These are phyloP conservation scores for Xylaria multiplex DNA, from an alignment of 2,329 filamentous ascomycete species.

Conservation along the genomic window DNA sequence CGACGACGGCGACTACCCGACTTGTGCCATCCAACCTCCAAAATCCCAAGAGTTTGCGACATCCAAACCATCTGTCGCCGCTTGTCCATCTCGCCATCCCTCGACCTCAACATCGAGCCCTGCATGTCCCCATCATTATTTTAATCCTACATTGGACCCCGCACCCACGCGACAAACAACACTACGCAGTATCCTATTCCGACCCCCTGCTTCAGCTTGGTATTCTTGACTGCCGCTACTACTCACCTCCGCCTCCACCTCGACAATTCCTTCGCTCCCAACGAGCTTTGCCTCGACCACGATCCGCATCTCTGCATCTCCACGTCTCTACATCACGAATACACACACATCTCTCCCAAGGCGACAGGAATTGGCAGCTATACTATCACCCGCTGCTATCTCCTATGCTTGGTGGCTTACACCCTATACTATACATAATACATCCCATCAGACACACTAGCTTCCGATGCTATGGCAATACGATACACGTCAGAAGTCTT, in stretches of 20 bases:
- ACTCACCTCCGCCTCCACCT: constrained; percentile 11
- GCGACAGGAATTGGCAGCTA: neutral
- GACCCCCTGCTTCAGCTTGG: constrained; percentile 8
- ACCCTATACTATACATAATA: constrained; percentile 25
- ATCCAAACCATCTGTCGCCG: neutral
- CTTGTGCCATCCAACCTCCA: neutral
- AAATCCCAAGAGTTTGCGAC: constrained; percentile 13
- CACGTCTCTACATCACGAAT: neutral
- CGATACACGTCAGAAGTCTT: constrained; percentile 83
- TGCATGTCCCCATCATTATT: neutral
- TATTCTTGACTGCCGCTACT: constrained; percentile 18
- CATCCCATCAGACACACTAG: constrained; percentile 25
- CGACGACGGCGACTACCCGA: constrained; percentile 1
- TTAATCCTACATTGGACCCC: constrained; percentile 20
- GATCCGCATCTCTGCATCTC: neutral
- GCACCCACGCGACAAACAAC: constrained; percentile 27
- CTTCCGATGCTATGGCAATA: constrained; percentile 58
- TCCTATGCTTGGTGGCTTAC: constrained; percentile 20
- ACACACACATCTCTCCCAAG: neutral
- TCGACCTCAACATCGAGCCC: constrained; percentile 8
- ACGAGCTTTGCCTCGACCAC: constrained; percentile 16
- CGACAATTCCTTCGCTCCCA: constrained; percentile 8
- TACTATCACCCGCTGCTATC: neutral
- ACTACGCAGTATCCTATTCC: constrained; percentile 13
- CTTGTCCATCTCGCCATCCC: constrained; percentile 13